Evolutionary conservation across 2,329 filamentous ascomycete species (phyloP).

Genomic region (Rosellinia necatrix): DNA sequence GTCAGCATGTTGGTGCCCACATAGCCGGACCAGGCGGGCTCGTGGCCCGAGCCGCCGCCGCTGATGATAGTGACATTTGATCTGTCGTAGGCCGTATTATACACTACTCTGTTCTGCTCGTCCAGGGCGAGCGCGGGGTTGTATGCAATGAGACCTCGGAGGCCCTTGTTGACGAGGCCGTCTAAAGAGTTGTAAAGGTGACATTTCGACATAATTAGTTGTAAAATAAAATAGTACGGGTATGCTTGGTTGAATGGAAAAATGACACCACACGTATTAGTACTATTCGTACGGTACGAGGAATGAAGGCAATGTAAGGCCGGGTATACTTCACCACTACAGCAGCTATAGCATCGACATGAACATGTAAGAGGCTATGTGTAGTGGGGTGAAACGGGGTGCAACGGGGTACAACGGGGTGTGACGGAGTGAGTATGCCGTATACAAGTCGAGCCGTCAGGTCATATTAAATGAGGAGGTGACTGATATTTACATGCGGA

Average conservation of each 20-base stretch:
- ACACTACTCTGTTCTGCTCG: conserved; percentile 56
- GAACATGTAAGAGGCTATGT: background rate
- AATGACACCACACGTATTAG: background rate
- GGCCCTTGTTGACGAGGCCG: conserved; percentile 57
- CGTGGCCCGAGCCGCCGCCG: conserved; percentile 62
- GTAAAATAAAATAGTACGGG: conserved; percentile 2
- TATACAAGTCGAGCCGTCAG: conserved; percentile 1
- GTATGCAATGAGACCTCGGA: conserved; percentile 57
- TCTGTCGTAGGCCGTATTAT: conserved; percentile 50
- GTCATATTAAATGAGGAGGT: conserved; percentile 9
- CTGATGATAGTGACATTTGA: conserved; percentile 56
- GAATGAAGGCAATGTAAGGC: background rate
- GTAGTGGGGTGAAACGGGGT: background rate
- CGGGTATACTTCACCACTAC: background rate
- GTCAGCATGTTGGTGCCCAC: conserved; percentile 66
- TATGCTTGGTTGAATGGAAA: background rate
- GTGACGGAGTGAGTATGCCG: conserved; percentile 1
- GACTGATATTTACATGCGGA: conserved; percentile 14
- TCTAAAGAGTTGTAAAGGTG: conserved; percentile 59
- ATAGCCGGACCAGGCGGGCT: conserved; percentile 68
- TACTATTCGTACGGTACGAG: too few species aligned
- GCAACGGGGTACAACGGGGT: background rate
- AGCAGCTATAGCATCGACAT: background rate
- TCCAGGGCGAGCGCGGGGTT: conserved; percentile 57
- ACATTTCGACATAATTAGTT: conserved; percentile 52